Conservation (phyloP, 2,329 filamentous ascomycete genomes). For the Exophiala alcalophila region DNA sequence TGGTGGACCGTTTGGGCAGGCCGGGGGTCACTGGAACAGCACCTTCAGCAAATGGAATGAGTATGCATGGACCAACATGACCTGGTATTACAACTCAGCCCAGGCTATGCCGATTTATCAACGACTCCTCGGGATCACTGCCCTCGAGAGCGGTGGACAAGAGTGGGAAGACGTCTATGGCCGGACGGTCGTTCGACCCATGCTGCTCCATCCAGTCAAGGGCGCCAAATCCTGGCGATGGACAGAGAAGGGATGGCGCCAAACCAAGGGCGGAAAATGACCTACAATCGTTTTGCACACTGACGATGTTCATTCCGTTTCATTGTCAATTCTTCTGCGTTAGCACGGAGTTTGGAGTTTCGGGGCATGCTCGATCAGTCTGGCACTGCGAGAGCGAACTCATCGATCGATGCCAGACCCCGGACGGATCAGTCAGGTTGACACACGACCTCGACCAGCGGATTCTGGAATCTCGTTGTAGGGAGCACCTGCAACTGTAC, state of each 20-base stretch:
- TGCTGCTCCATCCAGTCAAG: conserved; percentile 36
- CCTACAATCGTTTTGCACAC: too few species aligned
- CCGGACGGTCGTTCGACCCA: conserved; percentile 32
- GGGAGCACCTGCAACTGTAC: conserved; percentile 18
- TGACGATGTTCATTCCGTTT: conserved; percentile 4
- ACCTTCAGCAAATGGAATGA: conserved; percentile 37
- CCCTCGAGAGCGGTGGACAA: conserved; percentile 29
- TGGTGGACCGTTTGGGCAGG: conserved; percentile 33
- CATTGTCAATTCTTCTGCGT: conserved; percentile 10
- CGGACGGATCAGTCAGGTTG: conserved; percentile 2
- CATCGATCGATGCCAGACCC: conserved; percentile 3
- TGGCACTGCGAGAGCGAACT: conserved; percentile 16
- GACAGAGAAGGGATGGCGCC: conserved; percentile 28
- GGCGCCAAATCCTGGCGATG: conserved; percentile 37
- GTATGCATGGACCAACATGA: conserved; percentile 35
- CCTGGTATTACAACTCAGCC: conserved; percentile 37
- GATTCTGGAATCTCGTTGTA: conserved; percentile 9
- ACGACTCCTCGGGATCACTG: conserved; percentile 33
- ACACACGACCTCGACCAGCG: conserved; percentile 6
- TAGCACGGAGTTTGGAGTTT: conserved; percentile 26
- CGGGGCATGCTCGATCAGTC: conserved; percentile 12
- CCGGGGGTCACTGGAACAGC: conserved; percentile 35
- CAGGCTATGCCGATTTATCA: conserved; percentile 36
- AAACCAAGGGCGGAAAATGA: conserved; percentile 30
- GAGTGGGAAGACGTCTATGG: conserved; percentile 35